These are phyloP conservation scores for Trametes punicea DNA, from an alignment of 768 basidiomycete genomes.

Conservation along the genomic window DNA sequence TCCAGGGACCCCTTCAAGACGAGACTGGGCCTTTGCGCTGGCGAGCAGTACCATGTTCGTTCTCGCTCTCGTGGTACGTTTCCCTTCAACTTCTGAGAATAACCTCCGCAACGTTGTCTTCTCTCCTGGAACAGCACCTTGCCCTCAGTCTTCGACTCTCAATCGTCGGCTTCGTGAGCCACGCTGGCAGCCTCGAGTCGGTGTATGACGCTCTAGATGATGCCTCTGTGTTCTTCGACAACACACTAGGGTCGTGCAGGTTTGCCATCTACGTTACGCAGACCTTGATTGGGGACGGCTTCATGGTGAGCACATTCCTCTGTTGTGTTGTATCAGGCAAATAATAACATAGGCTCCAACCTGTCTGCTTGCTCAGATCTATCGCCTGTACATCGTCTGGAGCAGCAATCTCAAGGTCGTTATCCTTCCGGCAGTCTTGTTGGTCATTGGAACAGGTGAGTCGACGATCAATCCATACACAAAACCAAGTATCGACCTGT, in stretches of 20 bases:
- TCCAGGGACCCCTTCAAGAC: neutral
- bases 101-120: neutral
- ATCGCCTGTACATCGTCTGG: constrained; percentile 5
- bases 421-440: neutral
- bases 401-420: neutral
- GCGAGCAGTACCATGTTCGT: neutral
- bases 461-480: neutral
- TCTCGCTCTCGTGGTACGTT: neutral
- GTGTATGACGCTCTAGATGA: neutral
- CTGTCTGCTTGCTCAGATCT: neutral
- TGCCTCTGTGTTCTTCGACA: neutral
- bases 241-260: neutral
- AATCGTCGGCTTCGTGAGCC: neutral
- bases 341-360: neutral
- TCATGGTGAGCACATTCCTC: neutral
- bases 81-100: neutral
- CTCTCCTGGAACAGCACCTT: constrained; percentile 1
- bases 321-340: too few relatives aligned
- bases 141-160: neutral
- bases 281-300: neutral
- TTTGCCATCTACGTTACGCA: constrained; percentile 3
- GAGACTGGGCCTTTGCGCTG: neutral
- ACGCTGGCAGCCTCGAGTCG: neutral
- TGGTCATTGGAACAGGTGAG: neutral
- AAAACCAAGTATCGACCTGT: neutral